Base-by-base conservation (phyloP, 805 yeast species). In the Sugiyamaella lignohabitans region DNA sequence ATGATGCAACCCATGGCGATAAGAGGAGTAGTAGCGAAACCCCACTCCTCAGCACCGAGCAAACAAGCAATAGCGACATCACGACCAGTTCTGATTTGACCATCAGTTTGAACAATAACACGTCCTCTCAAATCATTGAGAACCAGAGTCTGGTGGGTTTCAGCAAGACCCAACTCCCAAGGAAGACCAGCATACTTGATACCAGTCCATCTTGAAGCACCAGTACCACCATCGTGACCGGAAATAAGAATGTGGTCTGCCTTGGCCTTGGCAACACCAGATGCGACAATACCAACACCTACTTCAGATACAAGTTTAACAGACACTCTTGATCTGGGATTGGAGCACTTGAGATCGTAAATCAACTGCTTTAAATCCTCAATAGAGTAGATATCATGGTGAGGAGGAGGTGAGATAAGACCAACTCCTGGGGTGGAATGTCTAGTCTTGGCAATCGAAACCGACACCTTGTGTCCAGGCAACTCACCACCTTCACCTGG, bases 401-500 rank as follows among this genome's bases (percentile, higher is more conserved):
- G 98, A 36, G 98, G 98, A 38, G 98, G 98, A 30, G 98, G 98
- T 36, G 96, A 87, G 59, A 93, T 91, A 62, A 91, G 75, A 59
- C 98, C 98, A 49, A 91, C 98, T 60, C 95, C 95, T 27, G 94
- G 87, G 27, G 98, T 91, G 0, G 97, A 88, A 68, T 89, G 96
- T 70, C 98, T 80, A 5, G 97, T 89, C 68, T 84, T 87, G 41
- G 95, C 98, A 70, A 91, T 91, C 42, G 78, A 78, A 49, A 74
- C 79, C 22, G 91, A 78, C 42, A 91, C 98, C 69, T 91, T 91
- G 71, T 85, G 84, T 50, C 95, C 96, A 32, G 96, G 96, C 57
- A 88, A 74, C 69, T 93, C 98, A 75, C 98, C 98, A 75, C 98
- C 98, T 74, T 93, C 98, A 72, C 98, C 98, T 8, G 98, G 98